These are phyloP conservation scores for Wickerhamiella cacticola DNA, from an alignment of 805 yeast species.

Conservation along the genomic window DNA sequence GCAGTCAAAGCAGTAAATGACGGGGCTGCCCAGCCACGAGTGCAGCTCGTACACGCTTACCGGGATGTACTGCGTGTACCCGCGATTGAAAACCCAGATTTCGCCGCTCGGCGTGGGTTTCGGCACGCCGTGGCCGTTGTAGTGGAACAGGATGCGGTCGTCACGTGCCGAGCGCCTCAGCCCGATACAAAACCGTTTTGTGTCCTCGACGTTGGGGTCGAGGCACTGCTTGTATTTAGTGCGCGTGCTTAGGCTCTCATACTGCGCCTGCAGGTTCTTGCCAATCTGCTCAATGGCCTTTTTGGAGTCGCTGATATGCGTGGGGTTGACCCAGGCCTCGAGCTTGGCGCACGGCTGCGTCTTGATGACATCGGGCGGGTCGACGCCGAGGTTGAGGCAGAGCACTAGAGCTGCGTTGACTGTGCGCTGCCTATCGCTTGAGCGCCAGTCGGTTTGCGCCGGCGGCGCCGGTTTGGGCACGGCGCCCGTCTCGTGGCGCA, in stretches of 20 bases:
- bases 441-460: constrained; percentile 73
- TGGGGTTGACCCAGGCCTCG: constrained; percentile 92
- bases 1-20: constrained; percentile 89
- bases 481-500: constrained; percentile 83
- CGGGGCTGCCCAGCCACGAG: constrained; percentile 97
- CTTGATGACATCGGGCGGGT: constrained; percentile 90
- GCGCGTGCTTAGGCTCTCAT: constrained; percentile 75
- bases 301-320: constrained; percentile 66
- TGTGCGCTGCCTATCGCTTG: constrained; percentile 83
- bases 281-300: constrained; percentile 89
- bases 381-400: constrained; percentile 87
- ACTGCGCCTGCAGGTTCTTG: constrained; percentile 72
- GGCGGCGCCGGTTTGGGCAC: constrained; percentile 38
- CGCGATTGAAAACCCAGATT: constrained; percentile 95
- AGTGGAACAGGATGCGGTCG: constrained; percentile 84
- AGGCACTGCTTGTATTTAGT: constrained; percentile 82
- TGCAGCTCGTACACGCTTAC: constrained; percentile 90
- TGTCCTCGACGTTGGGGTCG: constrained; percentile 93
- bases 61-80: constrained; percentile 95
- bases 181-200: constrained; percentile 80
- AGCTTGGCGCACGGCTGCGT: constrained; percentile 85
- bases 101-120: constrained; percentile 94
- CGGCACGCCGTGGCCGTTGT: constrained; percentile 98
- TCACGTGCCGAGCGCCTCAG: constrained; percentile 84
- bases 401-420: constrained; percentile 84